Evolutionary conservation across 2,329 filamentous ascomycete genomes (phyloP).

Genomic region (Periconia sp.): DNA sequence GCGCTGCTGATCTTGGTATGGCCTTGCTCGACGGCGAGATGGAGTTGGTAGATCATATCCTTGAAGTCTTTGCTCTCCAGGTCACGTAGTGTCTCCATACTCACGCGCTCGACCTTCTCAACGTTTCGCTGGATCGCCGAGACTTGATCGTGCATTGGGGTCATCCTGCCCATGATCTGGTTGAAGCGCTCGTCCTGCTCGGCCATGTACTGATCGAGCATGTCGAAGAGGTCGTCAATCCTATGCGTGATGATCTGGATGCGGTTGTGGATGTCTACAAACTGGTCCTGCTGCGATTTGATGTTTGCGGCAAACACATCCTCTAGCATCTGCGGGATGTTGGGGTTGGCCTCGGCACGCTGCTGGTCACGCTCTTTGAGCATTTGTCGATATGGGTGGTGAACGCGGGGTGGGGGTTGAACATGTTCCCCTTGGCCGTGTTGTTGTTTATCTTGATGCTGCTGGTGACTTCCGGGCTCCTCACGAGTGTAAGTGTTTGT

Average conservation of each 20-base stretch:
- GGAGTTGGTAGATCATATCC: constrained; percentile 56
- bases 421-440: constrained; percentile 27
- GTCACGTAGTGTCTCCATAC: constrained; percentile 56
- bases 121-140: constrained; percentile 50
- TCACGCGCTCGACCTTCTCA: constrained; percentile 55
- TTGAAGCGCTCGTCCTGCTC: constrained; percentile 60
- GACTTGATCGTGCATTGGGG: constrained; percentile 34
- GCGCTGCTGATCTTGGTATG: constrained; percentile 55
- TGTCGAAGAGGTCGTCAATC: constrained; percentile 62
- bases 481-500: constrained; percentile 40
- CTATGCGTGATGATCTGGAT: constrained; percentile 74
- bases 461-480: constrained; percentile 32
- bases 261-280: constrained; percentile 82
- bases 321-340: constrained; percentile 43
- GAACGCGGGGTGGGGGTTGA: constrained; percentile 17
- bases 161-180: constrained; percentile 48
- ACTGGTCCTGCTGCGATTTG: constrained; percentile 60
- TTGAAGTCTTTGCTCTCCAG: constrained; percentile 61
- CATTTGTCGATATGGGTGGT: constrained; percentile 17
- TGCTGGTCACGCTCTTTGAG: constrained; percentile 25
- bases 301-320: constrained; percentile 49
- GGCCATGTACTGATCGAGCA: constrained; percentile 55
- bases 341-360: constrained; percentile 17
- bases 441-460: constrained; percentile 31
- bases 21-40: constrained; percentile 56